phyloP scores from a whole-genome alignment of 768 basidiomycete species.

The Porphyrellus cyaneotinctus region DNA sequence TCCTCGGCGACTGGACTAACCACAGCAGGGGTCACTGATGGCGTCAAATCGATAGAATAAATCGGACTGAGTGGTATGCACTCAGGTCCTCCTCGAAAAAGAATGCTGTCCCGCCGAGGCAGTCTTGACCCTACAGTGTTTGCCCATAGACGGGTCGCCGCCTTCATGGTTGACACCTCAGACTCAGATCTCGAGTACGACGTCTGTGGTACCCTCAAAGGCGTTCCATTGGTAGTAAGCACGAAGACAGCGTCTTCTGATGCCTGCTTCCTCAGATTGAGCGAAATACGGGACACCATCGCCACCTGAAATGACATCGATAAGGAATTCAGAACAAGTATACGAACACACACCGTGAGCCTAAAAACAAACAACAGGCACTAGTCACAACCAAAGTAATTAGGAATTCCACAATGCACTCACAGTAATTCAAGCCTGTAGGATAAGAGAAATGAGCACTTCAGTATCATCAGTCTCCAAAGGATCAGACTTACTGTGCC shows the following conservation, averaged over 20 bases:
- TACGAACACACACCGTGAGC: slow-evolving; percentile 11
- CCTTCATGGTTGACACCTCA: neutral
- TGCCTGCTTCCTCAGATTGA: slow-evolving; percentile 47
- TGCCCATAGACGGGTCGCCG: neutral
- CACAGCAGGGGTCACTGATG: too few species aligned
- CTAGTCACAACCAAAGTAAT: slow-evolving; percentile 30
- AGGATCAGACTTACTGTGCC: slow-evolving; percentile 26
- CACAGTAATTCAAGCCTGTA: slow-evolving; percentile 39
- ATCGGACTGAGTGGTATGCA: too few species aligned
- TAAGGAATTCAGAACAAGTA: neutral
- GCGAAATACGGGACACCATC: slow-evolving; percentile 68
- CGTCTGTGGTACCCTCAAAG: neutral
- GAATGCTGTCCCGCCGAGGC: too few species aligned
- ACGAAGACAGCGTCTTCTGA: neutral
- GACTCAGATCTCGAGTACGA: neutral
- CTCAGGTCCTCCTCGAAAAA: too few species aligned
- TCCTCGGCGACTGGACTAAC: too few species aligned
- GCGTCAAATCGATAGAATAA: too few species aligned
- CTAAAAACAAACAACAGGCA: slow-evolving; percentile 28
- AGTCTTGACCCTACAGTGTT: neutral
- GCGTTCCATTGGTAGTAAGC: neutral
- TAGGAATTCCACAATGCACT: slow-evolving; percentile 6
- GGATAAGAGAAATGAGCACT: neutral
- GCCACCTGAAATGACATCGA: slow-evolving; percentile 37
- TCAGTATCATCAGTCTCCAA: neutral